These are phyloP conservation scores for Nakazawaea molendinolei DNA, from an alignment of 805 yeast genomes.

Conservation along the genomic window DNA sequence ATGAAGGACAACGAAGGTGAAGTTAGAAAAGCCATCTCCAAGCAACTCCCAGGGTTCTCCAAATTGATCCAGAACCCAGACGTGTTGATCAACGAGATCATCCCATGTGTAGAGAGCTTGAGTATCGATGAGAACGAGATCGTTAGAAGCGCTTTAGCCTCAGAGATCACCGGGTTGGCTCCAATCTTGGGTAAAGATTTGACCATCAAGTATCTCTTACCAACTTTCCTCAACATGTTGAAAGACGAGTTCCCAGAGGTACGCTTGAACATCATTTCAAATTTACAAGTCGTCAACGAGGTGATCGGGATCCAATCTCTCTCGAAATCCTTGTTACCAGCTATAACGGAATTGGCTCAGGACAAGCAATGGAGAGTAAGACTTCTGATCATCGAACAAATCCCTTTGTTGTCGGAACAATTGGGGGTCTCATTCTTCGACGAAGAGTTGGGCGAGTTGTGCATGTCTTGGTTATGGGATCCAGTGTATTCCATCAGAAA, in stretches of 20 bases:
- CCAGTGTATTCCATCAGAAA: slow-evolving; percentile 93
- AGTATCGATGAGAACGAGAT: slow-evolving; percentile 89
- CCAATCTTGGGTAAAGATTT: slow-evolving; percentile 79
- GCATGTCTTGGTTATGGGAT: slow-evolving; percentile 99
- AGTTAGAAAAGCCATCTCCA: slow-evolving; percentile 91
- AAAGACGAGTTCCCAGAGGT: slow-evolving; percentile 97
- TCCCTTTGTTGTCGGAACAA: slow-evolving; percentile 90
- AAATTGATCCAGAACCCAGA: slow-evolving; percentile 36
- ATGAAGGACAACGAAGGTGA: slow-evolving; percentile 94
- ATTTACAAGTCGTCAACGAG: slow-evolving; percentile 85
- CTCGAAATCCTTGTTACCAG: slow-evolving; percentile 86
- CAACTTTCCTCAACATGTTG: slow-evolving; percentile 86
- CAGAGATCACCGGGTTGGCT: slow-evolving; percentile 79
- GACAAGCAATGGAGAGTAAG: slow-evolving; percentile 98
- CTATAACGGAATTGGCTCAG: slow-evolving; percentile 91
- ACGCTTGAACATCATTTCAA: slow-evolving; percentile 86
- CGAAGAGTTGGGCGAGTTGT: slow-evolving; percentile 81
- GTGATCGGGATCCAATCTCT: slow-evolving; percentile 87
- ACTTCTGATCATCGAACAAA: slow-evolving; percentile 92
- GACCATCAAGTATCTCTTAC: slow-evolving; percentile 76
- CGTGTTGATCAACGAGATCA: slow-evolving; percentile 56
- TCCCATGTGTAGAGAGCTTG: slow-evolving; percentile 78
- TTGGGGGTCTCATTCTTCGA: slow-evolving; percentile 91
- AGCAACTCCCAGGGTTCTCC: slow-evolving; percentile 78
- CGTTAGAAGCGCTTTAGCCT: slow-evolving; percentile 89